Evolutionary conservation across 176 grass and related monocot genomes (phyloP).

Genomic region (Aegilops speltoides): DNA sequence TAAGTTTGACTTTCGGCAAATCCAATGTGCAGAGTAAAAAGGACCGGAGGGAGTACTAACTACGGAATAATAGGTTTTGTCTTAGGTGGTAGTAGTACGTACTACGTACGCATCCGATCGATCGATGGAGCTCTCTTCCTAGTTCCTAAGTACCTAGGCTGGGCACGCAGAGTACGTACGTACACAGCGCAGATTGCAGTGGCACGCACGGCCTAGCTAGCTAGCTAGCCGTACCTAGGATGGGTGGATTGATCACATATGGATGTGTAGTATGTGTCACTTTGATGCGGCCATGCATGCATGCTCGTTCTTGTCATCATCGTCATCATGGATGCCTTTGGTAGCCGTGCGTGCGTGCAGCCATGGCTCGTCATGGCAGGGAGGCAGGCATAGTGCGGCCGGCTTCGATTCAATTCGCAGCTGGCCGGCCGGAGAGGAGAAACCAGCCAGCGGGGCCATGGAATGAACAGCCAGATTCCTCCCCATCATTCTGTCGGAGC

Average conservation of each 20-base stretch:
- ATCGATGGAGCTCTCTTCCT: too few relatives aligned
- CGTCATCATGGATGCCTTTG: neutral
- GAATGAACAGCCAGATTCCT: neutral
- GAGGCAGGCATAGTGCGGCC: neutral
- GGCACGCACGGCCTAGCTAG: neutral
- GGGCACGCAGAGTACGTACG: too few relatives aligned
- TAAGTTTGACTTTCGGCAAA: too few relatives aligned
- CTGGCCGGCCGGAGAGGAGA: neutral
- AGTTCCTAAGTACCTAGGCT: too few relatives aligned
- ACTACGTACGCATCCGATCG: too few relatives aligned
- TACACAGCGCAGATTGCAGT: neutral
- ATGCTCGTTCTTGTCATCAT: neutral
- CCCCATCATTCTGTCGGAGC: neutral
- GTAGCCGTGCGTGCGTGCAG: neutral
- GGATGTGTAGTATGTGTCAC: neutral
- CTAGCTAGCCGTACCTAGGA: neutral
- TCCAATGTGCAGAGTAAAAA: too few relatives aligned
- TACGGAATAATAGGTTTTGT: too few relatives aligned
- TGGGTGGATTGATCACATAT: neutral
- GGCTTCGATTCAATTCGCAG: neutral
- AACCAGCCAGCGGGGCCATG: neutral
- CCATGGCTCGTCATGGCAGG: neutral
- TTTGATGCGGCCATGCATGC: neutral
- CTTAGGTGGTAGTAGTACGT: too few relatives aligned
- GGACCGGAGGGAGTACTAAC: too few relatives aligned